Conservation (phyloP, 768 basidiomycete species). For the Termitomyces titanicus region DNA sequence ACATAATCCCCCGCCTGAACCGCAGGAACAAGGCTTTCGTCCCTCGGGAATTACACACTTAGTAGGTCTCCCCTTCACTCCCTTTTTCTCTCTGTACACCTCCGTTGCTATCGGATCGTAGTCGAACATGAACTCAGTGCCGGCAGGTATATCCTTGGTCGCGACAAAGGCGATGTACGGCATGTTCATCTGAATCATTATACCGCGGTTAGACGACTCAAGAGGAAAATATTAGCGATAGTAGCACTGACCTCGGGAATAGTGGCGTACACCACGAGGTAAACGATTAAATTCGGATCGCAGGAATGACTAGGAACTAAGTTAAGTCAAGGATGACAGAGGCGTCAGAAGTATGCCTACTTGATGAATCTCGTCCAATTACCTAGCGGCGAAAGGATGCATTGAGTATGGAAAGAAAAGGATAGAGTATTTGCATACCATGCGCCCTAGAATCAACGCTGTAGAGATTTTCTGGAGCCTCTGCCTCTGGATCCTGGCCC, state of each 20-base stretch:
- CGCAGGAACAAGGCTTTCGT: constrained; percentile 34
- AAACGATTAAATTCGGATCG: constrained; percentile 53
- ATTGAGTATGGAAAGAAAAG: neutral
- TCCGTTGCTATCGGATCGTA: constrained; percentile 47
- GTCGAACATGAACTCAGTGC: constrained; percentile 60
- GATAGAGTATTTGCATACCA: constrained; percentile 36
- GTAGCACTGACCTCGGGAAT: constrained; percentile 43
- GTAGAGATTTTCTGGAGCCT: constrained; percentile 32
- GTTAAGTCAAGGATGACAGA: neutral
- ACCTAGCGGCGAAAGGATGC: constrained; percentile 30
- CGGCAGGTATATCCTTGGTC: constrained; percentile 39
- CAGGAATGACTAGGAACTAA: constrained; percentile 58
- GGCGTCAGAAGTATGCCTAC: constrained; percentile 30
- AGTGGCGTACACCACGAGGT: constrained; percentile 60
- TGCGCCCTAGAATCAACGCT: constrained; percentile 52
- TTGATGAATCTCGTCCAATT: constrained; percentile 80
- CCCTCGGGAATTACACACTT: constrained; percentile 25
- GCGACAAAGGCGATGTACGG: constrained; percentile 64
- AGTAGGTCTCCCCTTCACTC: constrained; percentile 21
- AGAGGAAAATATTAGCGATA: neutral
- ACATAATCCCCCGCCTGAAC: constrained; percentile 10
- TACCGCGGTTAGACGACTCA: neutral
- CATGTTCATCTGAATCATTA: constrained; percentile 37
- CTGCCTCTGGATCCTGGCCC: constrained; percentile 26
- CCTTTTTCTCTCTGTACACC: constrained; percentile 1